Percentiles rank a stretch among this genome's conserved stretches.
Evolutionary conservation across 768 basidiomycete genomes (phyloP).

Genomic region (Boletus subparvulus): DNA sequence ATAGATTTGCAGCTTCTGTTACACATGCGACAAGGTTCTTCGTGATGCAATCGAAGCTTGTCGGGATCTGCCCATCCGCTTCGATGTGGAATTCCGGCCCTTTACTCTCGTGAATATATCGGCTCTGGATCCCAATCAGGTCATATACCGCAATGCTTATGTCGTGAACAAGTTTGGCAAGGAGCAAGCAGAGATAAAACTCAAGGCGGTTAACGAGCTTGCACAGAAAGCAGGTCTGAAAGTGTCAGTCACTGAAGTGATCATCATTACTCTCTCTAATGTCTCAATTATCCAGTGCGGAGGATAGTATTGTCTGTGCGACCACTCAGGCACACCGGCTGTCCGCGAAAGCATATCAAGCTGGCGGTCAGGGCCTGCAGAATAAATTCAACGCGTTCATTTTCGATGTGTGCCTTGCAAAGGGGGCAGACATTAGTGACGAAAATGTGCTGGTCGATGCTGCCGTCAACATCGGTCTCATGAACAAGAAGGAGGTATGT

Average conservation of each 20-base stretch:
- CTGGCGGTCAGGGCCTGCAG: conserved; percentile 40
- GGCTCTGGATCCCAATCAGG: neutral
- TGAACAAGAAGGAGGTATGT: conserved; percentile 37
- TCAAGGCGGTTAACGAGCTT: conserved; percentile 24
- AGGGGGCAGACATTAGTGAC: conserved; percentile 36
- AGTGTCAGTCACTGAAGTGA: conserved; percentile 18
- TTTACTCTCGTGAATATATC: conserved; percentile 24
- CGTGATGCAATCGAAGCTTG: conserved; percentile 35
- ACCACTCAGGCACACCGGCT: conserved; percentile 46
- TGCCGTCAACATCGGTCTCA: conserved; percentile 37
- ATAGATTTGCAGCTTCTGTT: conserved; percentile 38
- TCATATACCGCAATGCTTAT: conserved; percentile 21
- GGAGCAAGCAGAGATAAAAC: conserved; percentile 23
- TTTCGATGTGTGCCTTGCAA: conserved; percentile 41
- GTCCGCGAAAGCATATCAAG: conserved; percentile 39
- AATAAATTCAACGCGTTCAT: conserved; percentile 34
- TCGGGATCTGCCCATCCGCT: conserved; percentile 28
- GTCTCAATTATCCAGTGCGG: conserved; percentile 24
- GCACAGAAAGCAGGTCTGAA: conserved; percentile 24
- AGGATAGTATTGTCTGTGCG: conserved; percentile 37
- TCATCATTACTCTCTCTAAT: neutral
- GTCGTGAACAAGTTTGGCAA: conserved; percentile 24
- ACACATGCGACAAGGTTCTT: conserved; percentile 35
- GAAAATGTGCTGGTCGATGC: conserved; percentile 34
- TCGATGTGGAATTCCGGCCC: conserved; percentile 34